Evolutionary conservation across 495 filamentous ascomycete genomes (phyloP).

Genomic region (Lindgomyces ingoldianus): DNA sequence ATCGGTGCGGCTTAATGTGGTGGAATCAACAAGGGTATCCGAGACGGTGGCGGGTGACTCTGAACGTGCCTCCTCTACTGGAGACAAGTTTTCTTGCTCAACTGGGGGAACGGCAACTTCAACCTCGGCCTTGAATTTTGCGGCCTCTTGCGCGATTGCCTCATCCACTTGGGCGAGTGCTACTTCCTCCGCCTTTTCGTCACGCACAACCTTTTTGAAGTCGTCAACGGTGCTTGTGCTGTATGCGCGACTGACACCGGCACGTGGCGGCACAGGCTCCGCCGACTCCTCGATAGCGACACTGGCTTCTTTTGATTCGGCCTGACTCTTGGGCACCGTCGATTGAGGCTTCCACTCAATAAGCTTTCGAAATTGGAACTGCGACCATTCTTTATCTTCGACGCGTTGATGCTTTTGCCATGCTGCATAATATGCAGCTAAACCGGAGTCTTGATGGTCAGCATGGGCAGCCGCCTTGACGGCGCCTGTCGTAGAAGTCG

Average conservation of each 20-base stretch:
- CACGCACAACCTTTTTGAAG: slow-evolving; percentile 58
- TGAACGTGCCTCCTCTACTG: slow-evolving; percentile 38
- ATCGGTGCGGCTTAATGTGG: slow-evolving; percentile 30
- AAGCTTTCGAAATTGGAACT: slow-evolving; percentile 80
- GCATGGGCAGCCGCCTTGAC: slow-evolving; percentile 44
- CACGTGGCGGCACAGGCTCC: slow-evolving; percentile 51
- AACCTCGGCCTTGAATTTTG: slow-evolving; percentile 41
- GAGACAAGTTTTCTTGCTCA: slow-evolving; percentile 41
- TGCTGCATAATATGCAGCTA: slow-evolving; percentile 87
- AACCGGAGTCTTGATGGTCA: slow-evolving; percentile 38
- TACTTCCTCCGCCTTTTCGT: slow-evolving; percentile 55
- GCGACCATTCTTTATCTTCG: slow-evolving; percentile 81
- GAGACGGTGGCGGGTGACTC: slow-evolving; percentile 32
- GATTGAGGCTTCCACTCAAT: slow-evolving; percentile 77
- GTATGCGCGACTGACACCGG: slow-evolving; percentile 49
- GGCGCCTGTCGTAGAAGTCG: slow-evolving; percentile 51
- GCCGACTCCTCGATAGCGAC: slow-evolving; percentile 50
- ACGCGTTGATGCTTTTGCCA: slow-evolving; percentile 74
- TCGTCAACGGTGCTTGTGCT: slow-evolving; percentile 57
- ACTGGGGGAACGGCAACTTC: slow-evolving; percentile 38
- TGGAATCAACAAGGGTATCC: slow-evolving; percentile 26
- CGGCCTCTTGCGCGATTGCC: slow-evolving; percentile 63
- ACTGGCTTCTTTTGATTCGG: slow-evolving; percentile 53
- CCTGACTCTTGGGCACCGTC: slow-evolving; percentile 54
- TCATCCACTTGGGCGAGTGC: slow-evolving; percentile 62